phyloP scores from a whole-genome alignment of 2,329 filamentous ascomycete genomes.

The Fusarium mexicanum region DNA sequence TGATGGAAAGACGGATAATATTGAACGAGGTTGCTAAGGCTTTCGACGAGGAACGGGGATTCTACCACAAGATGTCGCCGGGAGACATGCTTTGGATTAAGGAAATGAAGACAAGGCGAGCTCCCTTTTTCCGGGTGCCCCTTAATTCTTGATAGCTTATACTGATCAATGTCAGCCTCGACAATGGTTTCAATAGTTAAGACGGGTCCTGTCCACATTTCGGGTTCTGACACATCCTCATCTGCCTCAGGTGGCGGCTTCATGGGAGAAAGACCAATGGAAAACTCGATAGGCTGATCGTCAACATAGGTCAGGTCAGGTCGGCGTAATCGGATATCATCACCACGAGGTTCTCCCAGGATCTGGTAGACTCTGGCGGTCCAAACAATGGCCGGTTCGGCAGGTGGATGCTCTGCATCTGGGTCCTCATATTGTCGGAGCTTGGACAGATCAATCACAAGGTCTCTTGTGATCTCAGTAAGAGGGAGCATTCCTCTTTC shows the following conservation, averaged over 20 bases:
- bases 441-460: too few species aligned
- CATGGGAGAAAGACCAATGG: not conserved
- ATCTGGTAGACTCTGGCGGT: not conserved
- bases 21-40: not conserved
- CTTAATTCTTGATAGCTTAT: not conserved
- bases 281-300: not conserved
- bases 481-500: too few species aligned
- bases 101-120: not conserved
- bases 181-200: not conserved
- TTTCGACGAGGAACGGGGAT: not conserved
- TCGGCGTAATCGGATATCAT: too few species aligned
- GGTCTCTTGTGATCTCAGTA: too few species aligned
- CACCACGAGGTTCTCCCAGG: rapidly evolving
- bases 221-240: not conserved
- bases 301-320: not conserved
- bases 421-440: too few species aligned
- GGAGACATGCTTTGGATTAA: not conserved
- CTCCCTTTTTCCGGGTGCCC: rapidly evolving
- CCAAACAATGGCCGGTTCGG: not conserved
- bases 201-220: not conserved
- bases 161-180: not conserved
- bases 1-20: not conserved
- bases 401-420: too few species aligned
- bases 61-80: not conserved
- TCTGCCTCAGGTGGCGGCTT: too few species aligned